Evolutionary conservation across 106 monocot species (phyloP), one percentile per base, ranked within the genome.

Genomic region (Phalaenopsis equestris): DNA sequence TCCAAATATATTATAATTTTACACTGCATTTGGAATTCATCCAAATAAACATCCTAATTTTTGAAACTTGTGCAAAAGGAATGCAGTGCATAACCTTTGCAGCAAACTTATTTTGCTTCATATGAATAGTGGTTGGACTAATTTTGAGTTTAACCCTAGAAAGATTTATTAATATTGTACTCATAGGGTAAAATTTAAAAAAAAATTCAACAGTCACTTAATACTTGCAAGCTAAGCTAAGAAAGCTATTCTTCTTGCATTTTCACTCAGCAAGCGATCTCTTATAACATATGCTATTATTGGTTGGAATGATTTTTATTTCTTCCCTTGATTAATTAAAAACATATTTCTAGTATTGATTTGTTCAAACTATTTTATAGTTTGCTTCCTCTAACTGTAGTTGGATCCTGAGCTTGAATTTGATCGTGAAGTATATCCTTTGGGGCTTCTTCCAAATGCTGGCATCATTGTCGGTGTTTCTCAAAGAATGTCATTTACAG

Each of bases 381-480:
- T 81, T 82, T 49, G 6, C 42, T 77, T 37, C 38, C 45, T 80
- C 17, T 72, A 11, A 72, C 77, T 85, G 55, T 80, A 99, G 98
- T 82, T 99, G 95, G 99, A 99, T 82, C 99, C 99, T 38, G 99
- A 99, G 75, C 93, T 99, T 84, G 99, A 99, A 85, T 99, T 99
- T 86, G 99, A 99, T 56, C 92, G 99, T 72, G 99, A 99, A 87
- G 93, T 99, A 84, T 99, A 99, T 83, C 99, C 99, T 77, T 73
- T 95, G 67, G 99, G 99, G 15, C 99, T 99, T 85, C 92, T 99
- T 73, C 99, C 99, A 77, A 95, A 88, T 87, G 94, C 88, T 77
- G 99, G 91, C 10, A 93, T 93, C 47, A 92, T 99, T 55, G 95
- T 99, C 81, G 99, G 99, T 68, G 91, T 93, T 81, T 95, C 90